Evolutionary conservation across 352 stramenopile species (phyloP), one percentile per base, ranked within the genome.

Genomic region (Globisporangium orthogonon): DNA sequence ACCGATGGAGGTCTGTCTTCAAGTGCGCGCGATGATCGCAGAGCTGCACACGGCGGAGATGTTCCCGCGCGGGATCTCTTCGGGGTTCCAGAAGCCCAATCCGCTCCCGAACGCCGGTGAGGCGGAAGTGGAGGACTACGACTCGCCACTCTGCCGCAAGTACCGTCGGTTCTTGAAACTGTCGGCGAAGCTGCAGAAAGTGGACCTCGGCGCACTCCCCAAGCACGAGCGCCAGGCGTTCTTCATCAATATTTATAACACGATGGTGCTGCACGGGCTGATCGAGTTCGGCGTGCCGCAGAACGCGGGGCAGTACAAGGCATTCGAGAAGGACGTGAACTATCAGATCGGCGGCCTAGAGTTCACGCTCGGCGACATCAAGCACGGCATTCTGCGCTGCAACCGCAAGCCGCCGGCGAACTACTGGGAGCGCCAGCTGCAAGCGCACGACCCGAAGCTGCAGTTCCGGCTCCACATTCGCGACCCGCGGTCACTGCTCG

Each of bases 191-290:
- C 50, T 95, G 31, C 83, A 93, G 62, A 76, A 73, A 28, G 63
- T 91, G 33, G 82, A 92, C 52, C 74, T 95, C n/a, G 61, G 67
- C 11, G 76, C 68, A 45, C 60, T 95, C 18, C 78, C 83, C 10
- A 93, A 91, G 64, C 82, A 93, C 58, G 85, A 93, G 47, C 83
- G 83, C 5, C 85, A 93, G 54, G 77, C 83, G 2, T 95, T 95
- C 55, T 95, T 95, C 55, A 93, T 95, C 76, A 95, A 95, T 69
- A 72, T 93, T 51, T 93, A 93, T 73, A 95, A 95, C 61, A 80
- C 78, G 2, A 93, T 93, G 85, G 85, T 91, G 48, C 73, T 95
- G 30, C 85, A 95, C 54, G 85, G 83, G 9, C 67, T 93, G 33
- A 82, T 95, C 54, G 85, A 93, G 63, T 90, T 95, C 47, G 83